phyloP scores from a whole-genome alignment of 225 moss, liverwort and hornwort species.

The Rhytidiadelphus loreus region DNA sequence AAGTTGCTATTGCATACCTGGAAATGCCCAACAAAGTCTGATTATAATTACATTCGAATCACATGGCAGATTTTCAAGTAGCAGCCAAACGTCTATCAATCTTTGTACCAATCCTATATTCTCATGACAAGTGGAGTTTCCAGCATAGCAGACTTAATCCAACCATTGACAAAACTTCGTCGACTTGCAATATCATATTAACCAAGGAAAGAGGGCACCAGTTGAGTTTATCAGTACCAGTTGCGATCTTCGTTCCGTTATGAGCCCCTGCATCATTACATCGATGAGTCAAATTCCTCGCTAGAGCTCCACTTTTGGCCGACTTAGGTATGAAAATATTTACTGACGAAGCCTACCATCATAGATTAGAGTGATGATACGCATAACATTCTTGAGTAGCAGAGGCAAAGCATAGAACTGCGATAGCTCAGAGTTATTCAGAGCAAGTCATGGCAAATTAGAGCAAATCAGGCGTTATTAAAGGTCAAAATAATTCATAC shows the following conservation, averaged over 20 bases:
- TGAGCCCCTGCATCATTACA: constrained; percentile 47
- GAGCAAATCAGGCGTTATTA: neutral
- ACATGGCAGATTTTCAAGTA: neutral
- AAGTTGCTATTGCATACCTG: constrained; percentile 77
- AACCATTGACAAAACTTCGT: neutral
- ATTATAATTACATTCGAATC: neutral
- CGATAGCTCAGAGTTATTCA: neutral
- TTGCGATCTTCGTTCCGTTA: constrained; percentile 73
- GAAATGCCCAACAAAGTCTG: neutral
- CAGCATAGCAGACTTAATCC: neutral
- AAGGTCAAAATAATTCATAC: neutral
- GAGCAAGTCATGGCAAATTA: neutral
- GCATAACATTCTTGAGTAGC: neutral
- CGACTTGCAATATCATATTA: neutral
- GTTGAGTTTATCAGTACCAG: constrained; percentile 23
- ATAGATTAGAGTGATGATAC: neutral
- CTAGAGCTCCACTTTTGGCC: neutral
- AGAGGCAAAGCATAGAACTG: neutral
- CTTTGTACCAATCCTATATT: neutral
- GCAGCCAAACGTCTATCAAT: neutral
- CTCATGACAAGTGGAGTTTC: neutral
- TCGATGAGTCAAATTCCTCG: neutral
- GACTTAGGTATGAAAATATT: neutral
- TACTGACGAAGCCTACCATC: neutral
- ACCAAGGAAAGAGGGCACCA: neutral